These are phyloP conservation scores for Synchytrium microbalum DNA, from an alignment of 371 early-diverging fungal genomes.

Conservation along the genomic window DNA sequence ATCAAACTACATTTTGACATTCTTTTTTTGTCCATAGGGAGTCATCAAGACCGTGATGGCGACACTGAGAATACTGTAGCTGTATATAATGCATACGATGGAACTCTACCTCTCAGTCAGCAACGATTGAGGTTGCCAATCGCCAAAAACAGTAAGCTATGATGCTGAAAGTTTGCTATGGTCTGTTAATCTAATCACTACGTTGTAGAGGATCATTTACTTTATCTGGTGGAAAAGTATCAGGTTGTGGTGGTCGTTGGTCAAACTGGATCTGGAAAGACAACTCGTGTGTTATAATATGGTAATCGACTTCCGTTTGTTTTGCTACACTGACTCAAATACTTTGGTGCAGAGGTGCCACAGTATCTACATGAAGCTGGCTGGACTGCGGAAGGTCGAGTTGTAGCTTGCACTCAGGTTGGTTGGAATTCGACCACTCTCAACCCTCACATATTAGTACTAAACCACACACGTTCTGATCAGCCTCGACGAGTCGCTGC, in stretches of 20 bases:
- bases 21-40: background rate
- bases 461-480: slow-evolving; percentile 1
- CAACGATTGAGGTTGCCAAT: background rate
- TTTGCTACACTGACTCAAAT: background rate
- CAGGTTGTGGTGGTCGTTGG: slow-evolving; percentile 87
- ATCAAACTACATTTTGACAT: background rate
- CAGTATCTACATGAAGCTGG: slow-evolving; percentile 91
- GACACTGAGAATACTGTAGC: background rate
- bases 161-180: background rate
- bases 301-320: background rate
- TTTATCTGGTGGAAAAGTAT: slow-evolving; percentile 80
- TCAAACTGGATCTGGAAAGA: slow-evolving; percentile 97
- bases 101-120: background rate
- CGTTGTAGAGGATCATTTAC: slow-evolving; percentile 48
- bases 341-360: slow-evolving; percentile 59
- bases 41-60: background rate
- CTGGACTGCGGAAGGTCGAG: slow-evolving; percentile 72
- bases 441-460: slow-evolving; percentile 6
- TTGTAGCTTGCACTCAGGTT: slow-evolving; percentile 90
- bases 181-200: background rate
- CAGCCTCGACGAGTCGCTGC: slow-evolving; percentile 97
- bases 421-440: slow-evolving; percentile 12
- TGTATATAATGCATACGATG: background rate
- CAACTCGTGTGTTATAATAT: slow-evolving; percentile 63
- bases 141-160: background rate